A percentile compares a stretch with the other conserved stretches of the same genome.
Evolutionary conservation across 345 rosid species (phyloP).

Genomic region (Eucalyptus sideroxylon): DNA sequence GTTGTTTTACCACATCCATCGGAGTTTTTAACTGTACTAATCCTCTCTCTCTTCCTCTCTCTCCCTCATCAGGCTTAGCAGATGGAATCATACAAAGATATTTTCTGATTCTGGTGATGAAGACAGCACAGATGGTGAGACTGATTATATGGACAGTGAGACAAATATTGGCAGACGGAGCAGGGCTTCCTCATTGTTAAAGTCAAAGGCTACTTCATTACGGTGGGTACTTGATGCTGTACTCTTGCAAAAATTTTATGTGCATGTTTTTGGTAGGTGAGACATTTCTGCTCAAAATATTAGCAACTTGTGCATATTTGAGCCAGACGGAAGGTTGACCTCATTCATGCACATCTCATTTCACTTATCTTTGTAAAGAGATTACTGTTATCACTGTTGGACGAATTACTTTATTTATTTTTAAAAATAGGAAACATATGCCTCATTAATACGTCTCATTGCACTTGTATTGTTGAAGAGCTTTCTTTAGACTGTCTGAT

Average conservation of each 20-base stretch:
- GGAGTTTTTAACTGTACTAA: neutral
- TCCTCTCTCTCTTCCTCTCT: neutral
- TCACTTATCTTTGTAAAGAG: neutral
- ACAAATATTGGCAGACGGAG: slow-evolving; percentile 24
- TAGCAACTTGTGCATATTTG: neutral
- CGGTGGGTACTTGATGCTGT: slow-evolving; percentile 24
- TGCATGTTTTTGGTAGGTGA: neutral
- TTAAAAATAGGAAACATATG: neutral
- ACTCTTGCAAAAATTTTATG: neutral
- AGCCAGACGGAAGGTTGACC: neutral
- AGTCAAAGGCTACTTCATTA: slow-evolving; percentile 34
- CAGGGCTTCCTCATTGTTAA: slow-evolving; percentile 26
- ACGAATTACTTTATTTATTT: neutral
- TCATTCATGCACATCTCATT: neutral
- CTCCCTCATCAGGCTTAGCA: slow-evolving; percentile 45
- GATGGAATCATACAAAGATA: slow-evolving; percentile 92
- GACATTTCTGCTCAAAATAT: neutral
- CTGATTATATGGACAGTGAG: slow-evolving; percentile 31
- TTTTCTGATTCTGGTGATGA: slow-evolving; percentile 79
- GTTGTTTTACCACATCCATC: neutral
- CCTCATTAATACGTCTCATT: neutral
- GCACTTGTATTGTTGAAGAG: neutral
- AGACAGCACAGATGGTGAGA: slow-evolving; percentile 37
- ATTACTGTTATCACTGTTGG: neutral
- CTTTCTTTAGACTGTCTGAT: neutral